phyloP scores from a whole-genome alignment of 1,139 yeast genomes.

The Candida buenavistaensis region DNA sequence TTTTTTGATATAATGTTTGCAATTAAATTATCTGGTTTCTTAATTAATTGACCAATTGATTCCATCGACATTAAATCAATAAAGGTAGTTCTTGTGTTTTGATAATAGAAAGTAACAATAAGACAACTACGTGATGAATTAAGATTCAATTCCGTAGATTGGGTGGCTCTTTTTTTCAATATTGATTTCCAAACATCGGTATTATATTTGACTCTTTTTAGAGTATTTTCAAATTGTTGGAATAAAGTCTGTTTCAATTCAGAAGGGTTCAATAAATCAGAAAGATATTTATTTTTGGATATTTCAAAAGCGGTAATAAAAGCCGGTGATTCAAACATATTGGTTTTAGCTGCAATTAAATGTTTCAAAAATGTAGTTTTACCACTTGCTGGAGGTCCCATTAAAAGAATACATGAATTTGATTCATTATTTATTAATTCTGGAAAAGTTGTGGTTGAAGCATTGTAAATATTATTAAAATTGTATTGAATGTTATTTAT shows the following conservation, averaged over 20 bases:
- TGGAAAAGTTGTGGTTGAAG: conserved; percentile 12
- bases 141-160: conserved; percentile 21
- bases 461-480: conserved; percentile 20
- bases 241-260: conserved; percentile 9
- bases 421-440: conserved; percentile 14
- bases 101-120: conserved; percentile 24
- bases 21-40: conserved; percentile 28
- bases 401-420: conserved; percentile 23
- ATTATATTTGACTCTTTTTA: conserved; percentile 13
- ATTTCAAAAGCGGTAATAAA: conserved; percentile 32
- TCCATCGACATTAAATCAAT: conserved; percentile 32
- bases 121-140: conserved; percentile 30
- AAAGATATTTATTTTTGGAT: conserved; percentile 24
- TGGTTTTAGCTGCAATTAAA: conserved; percentile 15
- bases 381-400: conserved; percentile 38
- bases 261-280: conserved; percentile 23
- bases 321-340: conserved; percentile 11
- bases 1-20: conserved; percentile 30
- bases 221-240: conserved; percentile 20
- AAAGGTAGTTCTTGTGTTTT: conserved; percentile 22
- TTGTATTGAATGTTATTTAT: conserved; percentile 23
- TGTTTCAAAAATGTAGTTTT: conserved; percentile 30
- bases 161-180: conserved; percentile 22
- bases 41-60: conserved; percentile 27
- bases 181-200: conserved; percentile 16